Evolutionary conservation across 2,329 filamentous ascomycete genomes (phyloP).

Genomic region (Aspergillus latus): DNA sequence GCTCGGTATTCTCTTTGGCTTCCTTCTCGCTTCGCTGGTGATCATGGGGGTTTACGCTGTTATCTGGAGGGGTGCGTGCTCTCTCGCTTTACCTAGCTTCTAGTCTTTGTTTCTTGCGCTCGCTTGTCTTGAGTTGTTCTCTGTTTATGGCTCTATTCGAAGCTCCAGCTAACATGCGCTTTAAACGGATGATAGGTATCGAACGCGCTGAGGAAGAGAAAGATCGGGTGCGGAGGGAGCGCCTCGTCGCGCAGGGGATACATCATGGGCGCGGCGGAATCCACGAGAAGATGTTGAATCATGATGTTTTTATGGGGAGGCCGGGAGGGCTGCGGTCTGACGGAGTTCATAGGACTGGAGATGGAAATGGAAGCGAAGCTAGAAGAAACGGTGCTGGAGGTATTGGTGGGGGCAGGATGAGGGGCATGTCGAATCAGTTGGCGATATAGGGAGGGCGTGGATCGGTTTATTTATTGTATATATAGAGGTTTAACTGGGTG

Average conservation of each 20-base stretch:
- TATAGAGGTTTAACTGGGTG: no score
- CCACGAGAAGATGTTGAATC: conserved; percentile 31
- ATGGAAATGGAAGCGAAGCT: neutral
- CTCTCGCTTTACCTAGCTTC: neutral
- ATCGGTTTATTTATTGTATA: no score
- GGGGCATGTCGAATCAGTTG: neutral
- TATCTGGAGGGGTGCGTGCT: conserved; percentile 36
- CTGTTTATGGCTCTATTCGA: neutral
- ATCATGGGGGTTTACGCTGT: conserved; percentile 36
- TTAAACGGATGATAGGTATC: conserved; percentile 14
- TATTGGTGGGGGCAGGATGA: neutral
- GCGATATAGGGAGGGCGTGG: neutral
- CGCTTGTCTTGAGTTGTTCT: neutral
- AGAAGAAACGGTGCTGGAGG: no score
- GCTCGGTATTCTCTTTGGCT: conserved; percentile 42
- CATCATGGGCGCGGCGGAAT: conserved; percentile 24
- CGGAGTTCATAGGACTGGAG: conserved; percentile 13
- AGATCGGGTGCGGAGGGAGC: conserved; percentile 9
- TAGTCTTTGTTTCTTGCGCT: no score
- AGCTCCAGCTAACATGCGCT: no score
- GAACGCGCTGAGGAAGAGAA: conserved; percentile 34
- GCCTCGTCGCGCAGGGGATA: conserved; percentile 18
- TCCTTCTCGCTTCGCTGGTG: conserved; percentile 34
- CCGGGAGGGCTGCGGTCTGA: conserved; percentile 5
- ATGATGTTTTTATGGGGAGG: conserved; percentile 8